Evolutionary conservation across 1,284 basidiomycete species (phyloP), one percentile per base, ranked within the genome.

Genomic region (Coriolopsis trogii): DNA sequence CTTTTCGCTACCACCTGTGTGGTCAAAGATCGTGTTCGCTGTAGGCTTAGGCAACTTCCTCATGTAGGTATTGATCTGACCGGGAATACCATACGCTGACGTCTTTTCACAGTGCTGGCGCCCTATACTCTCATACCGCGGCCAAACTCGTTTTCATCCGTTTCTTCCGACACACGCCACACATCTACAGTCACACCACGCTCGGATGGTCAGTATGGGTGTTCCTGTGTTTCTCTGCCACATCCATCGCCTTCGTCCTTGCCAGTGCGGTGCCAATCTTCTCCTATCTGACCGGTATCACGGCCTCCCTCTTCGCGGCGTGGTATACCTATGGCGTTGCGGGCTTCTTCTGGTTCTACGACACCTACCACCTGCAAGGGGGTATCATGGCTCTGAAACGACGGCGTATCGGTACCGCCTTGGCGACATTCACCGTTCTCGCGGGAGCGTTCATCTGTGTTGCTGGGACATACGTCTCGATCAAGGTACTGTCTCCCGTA

Each of bases 71-170:
- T 29, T 18, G 7, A 20, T 31, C 24, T 29, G 13, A 28, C 16
- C 21, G 25, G 26, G 23, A 33, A 15, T 39, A 26, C 12, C 15
- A 6, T 18, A 26, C 8, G 7, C 23, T 41, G 23, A 41, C 25
- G 29, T 42, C 6, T 13, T 5, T 16, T 15, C 38, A 8, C 53
- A 80, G 78, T 33, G 71, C 78, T 10, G 76, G 74, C 5, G 73
- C 71, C 7, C 63, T 83, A 9, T 82, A 77, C 60, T 66, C 73
- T 13, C 80, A 84, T 62, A 75, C 78, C 1, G 75, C 80, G 5
- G 79, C 81, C 23, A 86, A 86, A 63, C 76, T 83, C 38, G 61
- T 85, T 41, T 85, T 87, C 60, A 73, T 87, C 49, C 76, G 84
- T 9, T 58, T 80, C 46, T 80, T 87, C 62, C 76, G 82, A n/a